These are phyloP conservation scores for Lichtheimia corymbifera DNA, from an alignment of 371 early-diverging fungal species.

Conservation along the genomic window DNA sequence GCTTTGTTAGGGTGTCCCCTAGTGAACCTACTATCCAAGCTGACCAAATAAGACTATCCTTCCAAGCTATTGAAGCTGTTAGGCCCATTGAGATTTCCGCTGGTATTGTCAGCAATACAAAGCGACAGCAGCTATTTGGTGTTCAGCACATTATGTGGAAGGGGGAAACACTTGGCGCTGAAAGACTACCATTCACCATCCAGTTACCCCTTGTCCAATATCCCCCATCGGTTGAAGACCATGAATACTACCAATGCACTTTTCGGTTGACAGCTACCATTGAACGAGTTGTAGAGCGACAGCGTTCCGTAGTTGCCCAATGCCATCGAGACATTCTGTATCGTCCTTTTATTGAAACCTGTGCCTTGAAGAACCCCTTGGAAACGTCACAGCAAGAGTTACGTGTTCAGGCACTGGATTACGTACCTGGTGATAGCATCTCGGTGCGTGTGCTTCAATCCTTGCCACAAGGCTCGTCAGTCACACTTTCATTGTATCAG, in stretches of 20 bases:
- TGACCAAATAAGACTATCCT: conserved; percentile 31
- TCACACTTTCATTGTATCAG: conserved; percentile 2
- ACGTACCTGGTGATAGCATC: conserved; percentile 33
- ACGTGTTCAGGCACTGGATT: conserved; percentile 25
- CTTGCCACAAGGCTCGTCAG: not conserved
- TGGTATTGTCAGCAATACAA: conserved; percentile 17
- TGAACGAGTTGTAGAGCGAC: conserved; percentile 6
- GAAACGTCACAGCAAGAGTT: conserved; percentile 8
- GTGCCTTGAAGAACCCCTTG: conserved; percentile 19
- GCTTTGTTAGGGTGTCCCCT: conserved; percentile 15
- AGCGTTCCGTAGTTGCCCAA: not conserved
- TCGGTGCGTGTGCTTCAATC: not conserved
- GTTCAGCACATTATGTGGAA: not conserved
- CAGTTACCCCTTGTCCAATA: conserved; percentile 44
- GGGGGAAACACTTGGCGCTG: conserved; percentile 8
- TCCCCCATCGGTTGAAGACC: conserved; percentile 30
- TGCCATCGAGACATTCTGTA: conserved; percentile 15
- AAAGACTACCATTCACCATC: conserved; percentile 31
- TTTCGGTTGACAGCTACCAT: conserved; percentile 33
- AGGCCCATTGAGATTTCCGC: conserved; percentile 24
- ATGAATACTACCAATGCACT: conserved; percentile 24
- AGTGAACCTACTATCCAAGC: conserved; percentile 9
- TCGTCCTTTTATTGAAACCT: conserved; percentile 34
- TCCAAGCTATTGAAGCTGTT: conserved; percentile 31
- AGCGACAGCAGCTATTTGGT: not conserved